A percentile compares a stretch with the other conserved stretches of the same genome.
These are phyloP conservation scores for Aegilops bicornis DNA, from an alignment of 176 grass and related monocot species.

Conservation along the genomic window DNA sequence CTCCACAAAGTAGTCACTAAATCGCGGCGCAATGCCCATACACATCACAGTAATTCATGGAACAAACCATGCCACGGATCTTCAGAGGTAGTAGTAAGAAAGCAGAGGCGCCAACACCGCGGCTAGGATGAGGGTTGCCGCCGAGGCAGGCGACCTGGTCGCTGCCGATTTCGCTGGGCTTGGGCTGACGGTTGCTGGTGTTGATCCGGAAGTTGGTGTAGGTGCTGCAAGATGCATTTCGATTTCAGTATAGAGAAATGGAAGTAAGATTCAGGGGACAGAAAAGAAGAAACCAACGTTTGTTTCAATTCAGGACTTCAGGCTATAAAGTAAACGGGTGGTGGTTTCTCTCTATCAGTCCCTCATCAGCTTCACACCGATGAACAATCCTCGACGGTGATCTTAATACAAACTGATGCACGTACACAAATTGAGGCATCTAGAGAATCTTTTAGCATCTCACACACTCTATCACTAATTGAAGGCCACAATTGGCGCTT, in stretches of 20 bases:
- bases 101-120: slow-evolving; percentile 17
- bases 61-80: neutral
- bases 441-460: neutral
- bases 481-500: neutral
- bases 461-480: neutral
- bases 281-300: neutral
- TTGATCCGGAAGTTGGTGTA: slow-evolving; percentile 18
- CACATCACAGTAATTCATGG: neutral
- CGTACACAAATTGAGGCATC: neutral
- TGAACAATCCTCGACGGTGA: neutral
- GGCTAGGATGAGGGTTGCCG: neutral
- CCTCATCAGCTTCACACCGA: neutral
- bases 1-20: slow-evolving; percentile 20
- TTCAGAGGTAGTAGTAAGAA: slow-evolving; percentile 34
- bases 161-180: slow-evolving; percentile 16
- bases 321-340: neutral
- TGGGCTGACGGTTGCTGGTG: slow-evolving; percentile 1
- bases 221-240: slow-evolving; percentile 33
- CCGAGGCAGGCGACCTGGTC: neutral
- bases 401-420: neutral
- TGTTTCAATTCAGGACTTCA: neutral
- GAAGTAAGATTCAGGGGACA: neutral
- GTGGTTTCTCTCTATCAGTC: neutral
- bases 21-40: slow-evolving; percentile 4
- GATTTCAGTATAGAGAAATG: neutral